Conservation (phyloP, 2,329 filamentous ascomycete genomes). For the Fusarium tanahbumbuense region DNA sequence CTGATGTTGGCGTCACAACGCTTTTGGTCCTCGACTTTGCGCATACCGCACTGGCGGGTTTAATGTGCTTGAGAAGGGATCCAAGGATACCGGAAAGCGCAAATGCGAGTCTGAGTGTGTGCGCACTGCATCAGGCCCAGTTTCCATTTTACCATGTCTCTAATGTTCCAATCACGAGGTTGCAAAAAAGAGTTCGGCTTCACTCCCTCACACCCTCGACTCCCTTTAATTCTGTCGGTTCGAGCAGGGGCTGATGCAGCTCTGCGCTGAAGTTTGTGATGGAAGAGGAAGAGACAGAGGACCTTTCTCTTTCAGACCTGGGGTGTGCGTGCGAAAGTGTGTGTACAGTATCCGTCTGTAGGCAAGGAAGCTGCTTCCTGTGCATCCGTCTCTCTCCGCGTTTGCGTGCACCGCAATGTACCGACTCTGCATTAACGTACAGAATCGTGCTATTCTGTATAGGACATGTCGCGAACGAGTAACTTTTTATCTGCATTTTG, state of each 20-base stretch:
- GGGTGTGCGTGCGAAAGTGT: constrained; percentile 9
- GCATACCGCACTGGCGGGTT: constrained; percentile 42
- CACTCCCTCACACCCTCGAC: constrained; percentile 34
- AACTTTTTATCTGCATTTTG: constrained; percentile 23
- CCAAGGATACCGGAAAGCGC: constrained; percentile 26
- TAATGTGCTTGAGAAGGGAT: constrained; percentile 30
- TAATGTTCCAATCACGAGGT: constrained; percentile 40
- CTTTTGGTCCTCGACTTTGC: constrained; percentile 43
- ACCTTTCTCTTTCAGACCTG: constrained; percentile 17
- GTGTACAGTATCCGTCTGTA: constrained; percentile 16
- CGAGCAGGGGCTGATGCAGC: constrained; percentile 34
- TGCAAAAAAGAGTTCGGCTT: constrained; percentile 11
- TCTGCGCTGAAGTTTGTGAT: constrained; percentile 21
- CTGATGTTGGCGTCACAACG: constrained; percentile 44
- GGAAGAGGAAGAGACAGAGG: constrained; percentile 5
- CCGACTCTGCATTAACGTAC: constrained; percentile 32
- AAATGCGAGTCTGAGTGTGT: constrained; percentile 44
- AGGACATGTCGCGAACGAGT: constrained; percentile 4
- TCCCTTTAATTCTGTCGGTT: constrained; percentile 33
- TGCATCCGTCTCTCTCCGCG: constrained; percentile 39
- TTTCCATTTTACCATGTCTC: constrained; percentile 44
- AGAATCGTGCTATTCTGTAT: not conserved
- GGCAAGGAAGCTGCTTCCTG: constrained; percentile 13
- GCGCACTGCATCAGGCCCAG: constrained; percentile 33
- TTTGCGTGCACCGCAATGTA: constrained; percentile 34